phyloP scores from a whole-genome alignment of 2,329 filamentous ascomycete genomes.

The Sarocladium strictum region DNA sequence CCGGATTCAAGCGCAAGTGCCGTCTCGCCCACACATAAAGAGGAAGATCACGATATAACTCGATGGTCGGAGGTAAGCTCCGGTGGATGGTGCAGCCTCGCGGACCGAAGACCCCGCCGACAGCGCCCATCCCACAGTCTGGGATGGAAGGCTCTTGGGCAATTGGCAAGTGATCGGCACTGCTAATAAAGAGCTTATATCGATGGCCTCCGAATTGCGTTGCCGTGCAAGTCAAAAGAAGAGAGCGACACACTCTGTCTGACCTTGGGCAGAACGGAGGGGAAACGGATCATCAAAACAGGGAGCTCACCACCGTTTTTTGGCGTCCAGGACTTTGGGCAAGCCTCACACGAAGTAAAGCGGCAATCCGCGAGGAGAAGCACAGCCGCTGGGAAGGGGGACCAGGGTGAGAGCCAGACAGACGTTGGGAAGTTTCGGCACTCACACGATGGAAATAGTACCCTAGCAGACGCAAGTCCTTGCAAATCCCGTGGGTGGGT shows the following conservation, averaged over 20 bases:
- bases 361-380: neutral
- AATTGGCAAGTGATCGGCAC: neutral
- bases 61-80: slow-evolving; percentile 2
- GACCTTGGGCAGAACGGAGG: neutral
- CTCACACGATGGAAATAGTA: slow-evolving; percentile 2
- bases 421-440: neutral
- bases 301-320: neutral
- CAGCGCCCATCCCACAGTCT: neutral
- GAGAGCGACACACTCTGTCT: neutral
- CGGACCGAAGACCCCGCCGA: neutral
- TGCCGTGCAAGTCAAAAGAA: neutral
- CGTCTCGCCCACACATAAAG: neutral
- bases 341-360: neutral
- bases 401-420: neutral
- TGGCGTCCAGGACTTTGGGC: neutral
- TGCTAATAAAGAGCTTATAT: neutral
- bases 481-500: slow-evolving; percentile 1
- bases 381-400: neutral
- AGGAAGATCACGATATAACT: slow-evolving; percentile 1
- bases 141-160: neutral
- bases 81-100: neutral
- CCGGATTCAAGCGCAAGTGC: neutral
- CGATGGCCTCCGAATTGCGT: neutral
- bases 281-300: neutral
- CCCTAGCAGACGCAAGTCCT: neutral